These are phyloP conservation scores for Alloteropsis semialata DNA, from an alignment of 176 grass and related monocot genomes.

Conservation along the genomic window DNA sequence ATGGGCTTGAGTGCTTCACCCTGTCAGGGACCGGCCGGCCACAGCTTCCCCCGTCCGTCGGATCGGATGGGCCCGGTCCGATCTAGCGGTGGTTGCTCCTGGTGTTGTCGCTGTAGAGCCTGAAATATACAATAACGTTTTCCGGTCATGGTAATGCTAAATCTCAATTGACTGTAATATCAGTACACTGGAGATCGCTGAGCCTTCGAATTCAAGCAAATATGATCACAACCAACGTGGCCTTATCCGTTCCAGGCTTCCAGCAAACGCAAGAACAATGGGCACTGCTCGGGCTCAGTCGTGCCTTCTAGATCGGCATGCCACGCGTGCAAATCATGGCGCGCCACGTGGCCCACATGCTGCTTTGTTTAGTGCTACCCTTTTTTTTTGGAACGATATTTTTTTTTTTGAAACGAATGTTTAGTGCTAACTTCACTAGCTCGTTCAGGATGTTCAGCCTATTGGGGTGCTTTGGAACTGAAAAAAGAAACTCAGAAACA, in stretches of 20 bases:
- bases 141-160: not conserved
- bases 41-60: not conserved
- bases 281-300: not conserved
- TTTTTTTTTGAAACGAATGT: too few relatives aligned
- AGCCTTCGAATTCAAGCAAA: too few relatives aligned
- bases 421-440: not conserved
- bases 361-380: not conserved
- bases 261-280: not conserved
- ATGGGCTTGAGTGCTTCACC: not conserved
- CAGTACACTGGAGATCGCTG: not conserved
- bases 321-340: not conserved
- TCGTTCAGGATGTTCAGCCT: not conserved
- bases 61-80: not conserved
- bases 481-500: too few relatives aligned
- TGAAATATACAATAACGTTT: not conserved
- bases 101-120: constrained; percentile 88
- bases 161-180: not conserved
- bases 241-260: constrained; percentile 3
- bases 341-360: not conserved
- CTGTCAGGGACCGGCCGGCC: not conserved
- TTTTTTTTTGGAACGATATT: too few relatives aligned
- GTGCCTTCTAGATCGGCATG: not conserved
- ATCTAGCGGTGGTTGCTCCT: constrained; percentile 80
- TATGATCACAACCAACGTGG: not conserved
- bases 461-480: not conserved